Conservation (phyloP, 352 stramenopile genomes). For the Pythium dissimile region DNA sequence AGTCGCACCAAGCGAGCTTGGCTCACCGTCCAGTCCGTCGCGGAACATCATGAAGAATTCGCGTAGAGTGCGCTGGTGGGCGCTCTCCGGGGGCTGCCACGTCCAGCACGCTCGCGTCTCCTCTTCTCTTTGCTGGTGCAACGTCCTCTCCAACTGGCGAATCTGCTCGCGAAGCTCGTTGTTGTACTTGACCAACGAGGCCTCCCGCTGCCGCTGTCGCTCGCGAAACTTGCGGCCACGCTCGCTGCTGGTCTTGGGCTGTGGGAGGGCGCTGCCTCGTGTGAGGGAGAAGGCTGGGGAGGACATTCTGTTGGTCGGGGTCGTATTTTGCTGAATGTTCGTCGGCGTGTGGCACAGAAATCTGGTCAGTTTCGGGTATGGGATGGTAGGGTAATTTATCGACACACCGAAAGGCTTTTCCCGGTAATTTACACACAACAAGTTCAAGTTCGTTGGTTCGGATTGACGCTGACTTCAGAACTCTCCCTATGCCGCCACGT, state of each 20-base stretch:
- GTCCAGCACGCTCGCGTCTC: slow-evolving; percentile 1
- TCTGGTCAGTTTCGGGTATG: too few relatives aligned
- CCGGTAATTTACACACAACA: too few relatives aligned
- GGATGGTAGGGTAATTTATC: too few relatives aligned
- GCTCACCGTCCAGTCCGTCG: background rate
- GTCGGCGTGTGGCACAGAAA: too few relatives aligned
- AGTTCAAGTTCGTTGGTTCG: too few relatives aligned
- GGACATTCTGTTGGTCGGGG: too few relatives aligned
- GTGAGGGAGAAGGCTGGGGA: background rate
- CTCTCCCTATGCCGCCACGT: too few relatives aligned
- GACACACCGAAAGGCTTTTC: too few relatives aligned
- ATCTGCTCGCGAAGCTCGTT: slow-evolving; percentile 2
- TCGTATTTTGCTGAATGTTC: too few relatives aligned
- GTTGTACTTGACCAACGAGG: background rate
- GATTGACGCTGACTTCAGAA: too few relatives aligned
- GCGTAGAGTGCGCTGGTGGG: background rate
- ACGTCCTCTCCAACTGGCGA: background rate
- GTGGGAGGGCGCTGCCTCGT: background rate
- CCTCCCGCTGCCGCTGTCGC: slow-evolving; percentile 13
- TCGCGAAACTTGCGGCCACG: slow-evolving; percentile 15
- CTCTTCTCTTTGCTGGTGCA: background rate
- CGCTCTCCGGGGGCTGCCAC: background rate
- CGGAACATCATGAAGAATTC: slow-evolving; percentile 7
- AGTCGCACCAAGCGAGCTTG: background rate
- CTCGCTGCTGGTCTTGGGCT: slow-evolving; percentile 15